Base-by-base conservation (phyloP, 2,329 filamentous ascomycete genomes). In the Dothideomycetes sp. region DNA sequence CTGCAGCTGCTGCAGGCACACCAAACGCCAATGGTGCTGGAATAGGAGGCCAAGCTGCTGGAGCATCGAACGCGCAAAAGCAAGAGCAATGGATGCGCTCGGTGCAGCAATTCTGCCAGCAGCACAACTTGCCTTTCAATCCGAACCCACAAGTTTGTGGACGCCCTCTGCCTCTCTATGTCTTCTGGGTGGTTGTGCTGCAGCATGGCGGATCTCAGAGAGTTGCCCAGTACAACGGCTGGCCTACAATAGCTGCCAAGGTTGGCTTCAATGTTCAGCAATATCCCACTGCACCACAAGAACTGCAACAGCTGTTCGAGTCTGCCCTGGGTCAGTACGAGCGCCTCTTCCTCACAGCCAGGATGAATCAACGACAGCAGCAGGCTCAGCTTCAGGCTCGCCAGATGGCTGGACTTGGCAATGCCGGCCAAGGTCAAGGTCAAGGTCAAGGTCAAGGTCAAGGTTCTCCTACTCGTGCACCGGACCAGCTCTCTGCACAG, bases 261-360 rank as follows among this genome's bases (percentile, higher is more conserved):
- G 51, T 70, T 48, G 57, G 61, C n/a, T 64, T 67, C 29, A 49
- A 56, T 9, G 58, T 57, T 34, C 57, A 58, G 13, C 63, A 67
- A 43, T 66, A 62, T 41, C 81, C 80, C 1, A 73, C 69, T 8
- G 85, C 84, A 0, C 70, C 77, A 2, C 72, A 75, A 44, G 79
- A 91, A 50, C 60, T 95, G 45, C 68, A 79, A 51, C 70, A 73
- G 19, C 71, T 84, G 5, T 94, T 91, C 59, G 80, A 87, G 52
- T 71, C 75, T 24, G 87, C 88, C 49, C 64, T 95, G 5, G 64
- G 74, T 18, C 74, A 79, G 22, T 95, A 94, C 49, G 88, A 95
- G 57, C 75, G 80, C 45, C 74, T 73, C 2, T 82, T 74, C 66
- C 55, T 72, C 24, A 65, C 69, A 23, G 73, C 74, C 50, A 75